Evolutionary conservation across 2,329 filamentous ascomycete genomes (phyloP), one percentile per base, ranked within the genome.

Genomic region (Biscogniauxia mediterranea): DNA sequence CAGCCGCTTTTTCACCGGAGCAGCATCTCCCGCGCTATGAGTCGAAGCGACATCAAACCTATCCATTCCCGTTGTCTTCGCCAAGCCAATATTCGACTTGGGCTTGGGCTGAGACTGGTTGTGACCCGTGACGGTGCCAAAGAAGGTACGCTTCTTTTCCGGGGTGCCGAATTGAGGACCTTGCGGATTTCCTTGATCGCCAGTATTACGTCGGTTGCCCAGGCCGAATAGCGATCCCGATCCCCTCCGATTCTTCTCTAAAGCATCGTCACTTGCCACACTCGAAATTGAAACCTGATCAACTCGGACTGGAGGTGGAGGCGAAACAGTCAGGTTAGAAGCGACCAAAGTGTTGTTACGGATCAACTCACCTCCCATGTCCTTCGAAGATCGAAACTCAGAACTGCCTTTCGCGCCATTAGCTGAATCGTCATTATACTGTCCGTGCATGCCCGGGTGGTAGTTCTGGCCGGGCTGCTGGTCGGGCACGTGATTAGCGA

Each of bases 311-410:
- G 65, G n/a, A n/a, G n/a, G n/a, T n/a, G n/a, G n/a, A n/a, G n/a
- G 63, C 15, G 53, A 54, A 2, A 53, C 67, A 17, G 63, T 61
- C 4, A 62, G 57, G 19, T 62, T 63, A 2, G 68, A 62, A 53
- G 71, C 66, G 26, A 73, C 71, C 42, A 78, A 74, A 6, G 64
- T 65, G 7, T 71, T 73, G 6, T 69, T 69, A 5, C 75, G 73
- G 17, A 71, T 70, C 52, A 83, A 73, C 58, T 78, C 78, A 57
- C 77, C 78, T 2, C 81, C 79, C 56, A 84, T 74, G 17, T 83
- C 81, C 64, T 82, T 84, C 64, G 86, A 81, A n/a, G 66, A 57
- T 19, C 23, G 51, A 85, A 71, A 20, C 74, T 78, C 11, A 77
- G 81, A 59, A 20, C 59, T 38, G 6, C 76, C 78, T 26, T 74